Evolutionary conservation across 805 yeast species (phyloP), one percentile per base, ranked within the genome.

Genomic region (Isabelozyma rhagii): DNA sequence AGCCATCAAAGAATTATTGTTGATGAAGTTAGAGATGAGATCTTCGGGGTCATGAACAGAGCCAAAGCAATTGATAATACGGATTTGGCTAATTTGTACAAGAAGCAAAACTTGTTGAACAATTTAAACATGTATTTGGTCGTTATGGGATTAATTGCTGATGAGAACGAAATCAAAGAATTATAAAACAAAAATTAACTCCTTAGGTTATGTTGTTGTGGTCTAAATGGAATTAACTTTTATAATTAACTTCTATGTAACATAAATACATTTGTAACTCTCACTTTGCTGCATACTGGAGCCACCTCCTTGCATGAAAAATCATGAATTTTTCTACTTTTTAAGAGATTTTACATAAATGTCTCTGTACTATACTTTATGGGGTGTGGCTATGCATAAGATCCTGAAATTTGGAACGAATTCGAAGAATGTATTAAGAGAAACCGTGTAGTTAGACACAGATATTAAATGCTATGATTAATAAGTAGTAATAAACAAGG

Each of bases 61-160:
- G 93, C 97, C 13, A 87, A 86, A 70, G 78, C 80, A 46, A 75
- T 80, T 41, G 75, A 78, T 47, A 68, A 78, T 62, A 74, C 82
- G 54, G 79, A 77, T 62, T 47, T 67, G 55, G 73, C 68, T 46
- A 70, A 71, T 58, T 63, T 71, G 55, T 70, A 71, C 63, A 74
- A 71, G 63, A 79, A 77, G 57, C 82, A 75, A 58, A 82, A 77
- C 71, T 79, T 85, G 61, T 78, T 88, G 63, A 83, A 82, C 55
- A 91, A 91, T 63, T 80, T 93, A 79, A 93, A 93, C 67, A 74
- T 93, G 79, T 92, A 91, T 74, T 80, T 93, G 70, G 94, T 93
- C 59, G 97, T 92, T 44, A 91, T 93, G 96, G 99, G 99, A 7
- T 79, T 93, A 55, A 89, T 88, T 51, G 97, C 97, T 5, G 88